Evolutionary conservation across 305 asterid genomes (phyloP).

Genomic region (Nicotiana rustica): DNA sequence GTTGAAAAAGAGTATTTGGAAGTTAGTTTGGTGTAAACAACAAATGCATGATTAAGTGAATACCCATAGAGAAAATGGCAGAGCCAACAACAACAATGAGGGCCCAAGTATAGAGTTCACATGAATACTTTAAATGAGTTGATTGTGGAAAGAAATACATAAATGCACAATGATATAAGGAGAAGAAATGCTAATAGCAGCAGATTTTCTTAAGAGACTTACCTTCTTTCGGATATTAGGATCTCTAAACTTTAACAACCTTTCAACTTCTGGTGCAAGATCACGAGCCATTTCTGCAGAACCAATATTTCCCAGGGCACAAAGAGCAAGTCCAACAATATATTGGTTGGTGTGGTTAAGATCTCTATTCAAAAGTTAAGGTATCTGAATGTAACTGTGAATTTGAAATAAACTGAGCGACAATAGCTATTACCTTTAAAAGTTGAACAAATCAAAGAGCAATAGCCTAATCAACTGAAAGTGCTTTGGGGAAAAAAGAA

Average conservation of each 20-base stretch:
- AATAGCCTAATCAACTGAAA: conserved; percentile 29
- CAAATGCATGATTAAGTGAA: conserved; percentile 4
- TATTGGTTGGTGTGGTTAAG: conserved; percentile 96
- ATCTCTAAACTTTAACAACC: conserved; percentile 94
- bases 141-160: conserved; percentile 23
- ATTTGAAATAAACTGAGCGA: conserved; percentile 32
- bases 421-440: conserved; percentile 21
- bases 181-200: conserved; percentile 26
- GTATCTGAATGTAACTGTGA: conserved; percentile 41
- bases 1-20: not conserved
- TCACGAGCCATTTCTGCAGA: conserved; percentile 99
- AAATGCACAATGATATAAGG: not conserved
- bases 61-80: not conserved
- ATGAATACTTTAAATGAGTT: conserved; percentile 2
- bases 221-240: conserved; percentile 98
- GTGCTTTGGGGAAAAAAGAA: not conserved
- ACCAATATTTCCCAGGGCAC: conserved; percentile 96
- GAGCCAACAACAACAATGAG: not conserved
- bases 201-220: conserved; percentile 35
- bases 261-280: conserved; percentile 98
- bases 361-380: conserved; percentile 80
- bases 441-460: conserved; percentile 24
- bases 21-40: not conserved
- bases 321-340: conserved; percentile 98
- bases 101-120: conserved; percentile 16